Percentiles rank a stretch among this genome's conserved stretches.
Evolutionary conservation across 31 red algal species (phyloP).

Genomic region (Porphyra umbilicalis): DNA sequence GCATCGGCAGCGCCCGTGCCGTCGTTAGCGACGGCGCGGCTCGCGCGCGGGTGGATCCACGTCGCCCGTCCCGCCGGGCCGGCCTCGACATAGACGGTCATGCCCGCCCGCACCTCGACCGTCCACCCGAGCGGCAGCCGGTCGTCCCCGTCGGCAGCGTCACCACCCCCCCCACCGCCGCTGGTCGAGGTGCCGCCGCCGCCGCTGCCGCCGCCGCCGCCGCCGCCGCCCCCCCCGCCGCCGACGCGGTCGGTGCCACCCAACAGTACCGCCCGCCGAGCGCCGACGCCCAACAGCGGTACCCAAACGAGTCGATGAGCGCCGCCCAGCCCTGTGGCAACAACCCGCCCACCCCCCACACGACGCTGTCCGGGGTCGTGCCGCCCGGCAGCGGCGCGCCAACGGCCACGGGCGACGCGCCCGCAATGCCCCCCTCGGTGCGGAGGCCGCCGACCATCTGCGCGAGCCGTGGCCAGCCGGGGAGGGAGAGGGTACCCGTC

Average conservation of each 20-base stretch:
- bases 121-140: neutral
- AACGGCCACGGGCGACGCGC: slow-evolving; percentile 38
- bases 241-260: neutral
- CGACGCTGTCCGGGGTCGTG: neutral
- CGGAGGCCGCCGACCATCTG: slow-evolving; percentile 55
- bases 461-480: slow-evolving; percentile 11
- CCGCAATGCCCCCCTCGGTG: slow-evolving; percentile 39
- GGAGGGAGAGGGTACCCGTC: slow-evolving; percentile 18
- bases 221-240: neutral
- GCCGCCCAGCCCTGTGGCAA: neutral
- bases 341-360: neutral
- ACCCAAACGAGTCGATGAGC: neutral
- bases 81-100: neutral
- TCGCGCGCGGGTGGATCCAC: neutral
- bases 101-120: neutral
- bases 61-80: neutral
- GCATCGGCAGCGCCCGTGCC: neutral
- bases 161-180: too few relatives aligned
- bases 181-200: too few relatives aligned
- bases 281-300: neutral
- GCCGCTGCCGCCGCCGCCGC: too few relatives aligned
- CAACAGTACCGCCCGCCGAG: neutral
- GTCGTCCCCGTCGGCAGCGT: too few relatives aligned
- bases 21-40: neutral
- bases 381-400: slow-evolving; percentile 22